Conservation (phyloP, 2,329 filamentous ascomycete species). For the Biscogniauxia sp. region DNA sequence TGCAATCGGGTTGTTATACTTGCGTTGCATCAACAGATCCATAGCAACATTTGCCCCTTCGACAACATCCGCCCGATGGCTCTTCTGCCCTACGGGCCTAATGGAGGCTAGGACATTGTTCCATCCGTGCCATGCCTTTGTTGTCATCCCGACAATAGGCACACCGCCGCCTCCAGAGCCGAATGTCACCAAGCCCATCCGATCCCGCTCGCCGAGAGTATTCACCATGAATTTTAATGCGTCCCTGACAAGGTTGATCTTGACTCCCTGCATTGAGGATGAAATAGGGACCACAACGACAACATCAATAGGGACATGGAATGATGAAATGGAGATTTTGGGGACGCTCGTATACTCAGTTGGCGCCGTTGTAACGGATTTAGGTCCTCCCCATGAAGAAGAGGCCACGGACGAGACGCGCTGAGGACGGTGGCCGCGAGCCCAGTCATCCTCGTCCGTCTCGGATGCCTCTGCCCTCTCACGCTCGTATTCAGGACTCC, state of each 20-base stretch:
- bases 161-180: slow-evolving; percentile 91
- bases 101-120: slow-evolving; percentile 81
- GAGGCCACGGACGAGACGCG: slow-evolving; percentile 81
- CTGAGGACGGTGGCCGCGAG: slow-evolving; percentile 57
- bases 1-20: slow-evolving; percentile 91
- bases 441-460: slow-evolving; percentile 86
- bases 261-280: slow-evolving; percentile 98
- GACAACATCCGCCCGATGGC: slow-evolving; percentile 90
- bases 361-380: slow-evolving; percentile 82
- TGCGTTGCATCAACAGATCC: slow-evolving; percentile 97
- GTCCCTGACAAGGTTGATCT: slow-evolving; percentile 91
- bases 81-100: slow-evolving; percentile 93
- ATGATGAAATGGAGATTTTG: slow-evolving; percentile 49
- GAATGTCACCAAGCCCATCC: slow-evolving; percentile 96
- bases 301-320: slow-evolving; percentile 91
- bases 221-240: slow-evolving; percentile 88
- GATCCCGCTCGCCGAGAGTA: slow-evolving; percentile 85
- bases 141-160: slow-evolving; percentile 96
- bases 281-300: slow-evolving; percentile 97
- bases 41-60: slow-evolving; percentile 97
- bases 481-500: slow-evolving; percentile 75
- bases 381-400: slow-evolving; percentile 73
- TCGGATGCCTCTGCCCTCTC: slow-evolving; percentile 77
- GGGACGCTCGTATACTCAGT: slow-evolving; percentile 86
- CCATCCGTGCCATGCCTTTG: slow-evolving; percentile 93